Base-by-base conservation (phyloP, 2,329 filamentous ascomycete genomes). In the Botrytis aclada region DNA sequence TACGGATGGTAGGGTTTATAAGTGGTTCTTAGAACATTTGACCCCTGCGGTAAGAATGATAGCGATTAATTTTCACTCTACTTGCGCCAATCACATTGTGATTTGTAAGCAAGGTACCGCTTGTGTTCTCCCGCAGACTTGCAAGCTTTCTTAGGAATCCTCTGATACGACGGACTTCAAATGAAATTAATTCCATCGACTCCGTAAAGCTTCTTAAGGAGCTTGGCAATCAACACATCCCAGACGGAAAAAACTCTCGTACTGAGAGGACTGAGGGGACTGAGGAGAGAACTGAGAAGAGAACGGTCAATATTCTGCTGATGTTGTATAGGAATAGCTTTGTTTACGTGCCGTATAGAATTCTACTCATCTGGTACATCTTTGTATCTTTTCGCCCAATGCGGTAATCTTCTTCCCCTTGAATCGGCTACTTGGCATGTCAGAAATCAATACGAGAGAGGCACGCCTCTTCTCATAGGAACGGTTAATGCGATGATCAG, bases 381-480 rank as follows among this genome's bases (percentile, higher is more conserved):
- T 18, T 39, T n/a, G 41, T 39, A 20, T 6, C 20, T 67, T 54
- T 37, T 10, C 58, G 20, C n/a, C 41, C 47, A 54, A 54, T 54
- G n/a, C 47, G 47, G 47, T 0, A 16, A 54, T 54, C 12, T 54
- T 54, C 51, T 51, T 45, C n/a, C 56, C 69, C 64, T 34, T 67
- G 60, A 51, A 37, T 64, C 69, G 41, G 25, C 8, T 56, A 16
- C 56, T 51, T 64, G 56, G 34, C 69, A 61, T 51, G 58, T 64
- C 69, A 70, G 41, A 70, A 47, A 39, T 39, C 69, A 70, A 70
- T 70, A 70, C 58, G 69, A 70, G 58, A 70, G 34, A 64, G 39
- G 37, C 69, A 51, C 56, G 56, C 69, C 56, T 63, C 41, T 60
- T 47, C 41, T 47, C 20, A 29, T 41, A 63, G 69, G 39, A 62